Evolutionary conservation across 1,284 basidiomycete species (phyloP), one percentile per base, ranked within the genome.

Genomic region (Baeospora myosura): DNA sequence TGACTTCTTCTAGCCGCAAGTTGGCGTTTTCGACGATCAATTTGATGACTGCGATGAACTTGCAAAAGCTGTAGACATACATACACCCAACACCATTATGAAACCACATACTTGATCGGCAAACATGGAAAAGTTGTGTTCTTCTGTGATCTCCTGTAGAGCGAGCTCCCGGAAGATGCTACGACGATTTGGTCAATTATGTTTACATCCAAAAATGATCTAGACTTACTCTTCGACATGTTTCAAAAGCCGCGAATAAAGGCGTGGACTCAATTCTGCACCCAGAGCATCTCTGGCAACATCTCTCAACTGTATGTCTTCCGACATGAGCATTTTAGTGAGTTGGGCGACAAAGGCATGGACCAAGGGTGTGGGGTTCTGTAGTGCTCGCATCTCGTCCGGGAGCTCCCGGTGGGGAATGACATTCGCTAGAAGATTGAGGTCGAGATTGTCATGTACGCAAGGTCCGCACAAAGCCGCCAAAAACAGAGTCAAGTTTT

Each of bases 401-500:
- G 89, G 88, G 4, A 92, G 63, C 34, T 74, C 67, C 34, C 75
- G 68, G 3, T 66, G 50, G 0, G 85, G 78, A 37, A 91, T 72
- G 34, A 80, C 61, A 10, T 70, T 57, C 5, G 71, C 63, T 6
- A 90, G 62, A 17, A 71, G 63, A 8, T 61, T 56, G 29, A 69
- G 56, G 41, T 77, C 68, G 39, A 7, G 14, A n/a, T 71, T 65
- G 21, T 65, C 61, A 16, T 78, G 78, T 10, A 78, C 61, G 48
- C 83, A 88, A 4, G 79, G 71, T 2, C 82, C 81, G 28, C 85
- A 81, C 20, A 87, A 76, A 1, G 88, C 77, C 12, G 87, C 79
- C 31, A 95, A 64, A 60, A 88, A 89, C 21, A 90, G 67, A 0
- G 88, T 84, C 17, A 91, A 68, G 58, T 95, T 92, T 55, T 91